These are phyloP conservation scores for Daldinia caldariorum DNA, from an alignment of 495 filamentous ascomycete genomes.

Conservation along the genomic window DNA sequence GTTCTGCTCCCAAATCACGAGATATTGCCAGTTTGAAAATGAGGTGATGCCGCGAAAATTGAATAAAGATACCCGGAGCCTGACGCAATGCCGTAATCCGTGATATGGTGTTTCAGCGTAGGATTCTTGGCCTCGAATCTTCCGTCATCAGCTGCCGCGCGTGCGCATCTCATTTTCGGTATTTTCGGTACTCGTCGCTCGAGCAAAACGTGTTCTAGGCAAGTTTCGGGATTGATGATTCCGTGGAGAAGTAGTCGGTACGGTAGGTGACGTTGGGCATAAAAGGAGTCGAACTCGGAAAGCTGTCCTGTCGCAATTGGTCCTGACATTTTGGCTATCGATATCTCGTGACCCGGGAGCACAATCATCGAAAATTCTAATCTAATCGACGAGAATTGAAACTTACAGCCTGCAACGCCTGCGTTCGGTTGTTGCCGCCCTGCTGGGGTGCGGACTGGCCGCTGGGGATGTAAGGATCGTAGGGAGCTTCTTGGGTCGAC, in stretches of 20 bases:
- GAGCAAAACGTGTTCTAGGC: background rate
- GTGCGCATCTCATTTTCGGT: constrained; percentile 14
- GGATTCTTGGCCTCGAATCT: background rate
- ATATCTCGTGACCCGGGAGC: constrained; percentile 32
- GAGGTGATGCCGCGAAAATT: constrained; percentile 9
- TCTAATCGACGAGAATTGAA: constrained; percentile 18
- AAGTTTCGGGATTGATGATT: background rate
- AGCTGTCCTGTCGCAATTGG: constrained; percentile 20
- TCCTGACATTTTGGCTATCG: constrained; percentile 23
- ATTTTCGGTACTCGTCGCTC: background rate
- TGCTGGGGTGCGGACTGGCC: constrained; percentile 58
- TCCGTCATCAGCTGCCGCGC: constrained; percentile 15
- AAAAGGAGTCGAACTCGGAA: background rate
- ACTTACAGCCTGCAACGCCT: constrained; percentile 84
- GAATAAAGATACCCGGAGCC: background rate
- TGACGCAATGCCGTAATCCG: background rate
- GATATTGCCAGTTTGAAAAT: constrained; percentile 3
- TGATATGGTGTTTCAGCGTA: background rate
- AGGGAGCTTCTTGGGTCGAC: constrained; percentile 79
- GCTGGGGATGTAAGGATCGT: constrained; percentile 91
- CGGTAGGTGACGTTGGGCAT: constrained; percentile 1
- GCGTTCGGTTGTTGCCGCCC: constrained; percentile 62
- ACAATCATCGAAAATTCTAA: constrained; percentile 31
- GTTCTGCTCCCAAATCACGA: constrained; percentile 15
- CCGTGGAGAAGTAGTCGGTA: background rate